Percentiles rank a stretch among this genome's conserved stretches.
Conservation (phyloP, 2,329 filamentous ascomycete species). For the Sarocladiaceae sp. region DNA sequence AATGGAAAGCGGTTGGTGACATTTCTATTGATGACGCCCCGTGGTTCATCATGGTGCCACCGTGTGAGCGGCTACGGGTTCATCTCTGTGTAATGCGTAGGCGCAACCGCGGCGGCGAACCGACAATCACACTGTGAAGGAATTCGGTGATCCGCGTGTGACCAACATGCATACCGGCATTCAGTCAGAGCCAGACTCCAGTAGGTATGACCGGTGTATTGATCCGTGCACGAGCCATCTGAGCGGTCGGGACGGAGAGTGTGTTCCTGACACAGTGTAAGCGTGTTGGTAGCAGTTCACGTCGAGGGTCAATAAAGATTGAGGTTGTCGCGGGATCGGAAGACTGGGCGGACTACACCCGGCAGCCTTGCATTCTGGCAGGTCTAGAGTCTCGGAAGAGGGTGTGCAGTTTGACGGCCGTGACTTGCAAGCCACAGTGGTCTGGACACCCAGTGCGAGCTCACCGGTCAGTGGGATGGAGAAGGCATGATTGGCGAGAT, state of each 20-base stretch:
- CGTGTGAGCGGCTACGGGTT: neutral
- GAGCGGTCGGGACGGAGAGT: constrained; percentile 16
- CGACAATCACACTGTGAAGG: neutral
- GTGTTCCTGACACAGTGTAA: neutral
- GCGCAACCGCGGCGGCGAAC: neutral
- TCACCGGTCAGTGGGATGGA: neutral
- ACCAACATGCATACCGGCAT: neutral
- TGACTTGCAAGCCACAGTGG: neutral
- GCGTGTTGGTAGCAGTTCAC: too few relatives aligned
- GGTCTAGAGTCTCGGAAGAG: too few relatives aligned
- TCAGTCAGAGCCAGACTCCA: too few relatives aligned
- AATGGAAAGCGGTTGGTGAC: too few relatives aligned
- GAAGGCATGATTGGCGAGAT: neutral
- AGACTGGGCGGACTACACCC: too few relatives aligned
- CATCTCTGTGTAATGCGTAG: neutral
- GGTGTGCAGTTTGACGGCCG: neutral
- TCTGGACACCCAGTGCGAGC: neutral
- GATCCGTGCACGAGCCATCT: constrained; percentile 14
- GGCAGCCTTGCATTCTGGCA: too few relatives aligned
- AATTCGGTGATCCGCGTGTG: neutral
- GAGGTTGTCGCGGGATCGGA: too few relatives aligned
- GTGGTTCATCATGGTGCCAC: neutral
- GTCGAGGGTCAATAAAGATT: too few relatives aligned
- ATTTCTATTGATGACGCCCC: neutral
- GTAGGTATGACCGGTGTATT: too few relatives aligned